These are phyloP conservation scores for Trichoderma atrobrunneum DNA, from an alignment of 2,329 filamentous ascomycete genomes.

Conservation along the genomic window DNA sequence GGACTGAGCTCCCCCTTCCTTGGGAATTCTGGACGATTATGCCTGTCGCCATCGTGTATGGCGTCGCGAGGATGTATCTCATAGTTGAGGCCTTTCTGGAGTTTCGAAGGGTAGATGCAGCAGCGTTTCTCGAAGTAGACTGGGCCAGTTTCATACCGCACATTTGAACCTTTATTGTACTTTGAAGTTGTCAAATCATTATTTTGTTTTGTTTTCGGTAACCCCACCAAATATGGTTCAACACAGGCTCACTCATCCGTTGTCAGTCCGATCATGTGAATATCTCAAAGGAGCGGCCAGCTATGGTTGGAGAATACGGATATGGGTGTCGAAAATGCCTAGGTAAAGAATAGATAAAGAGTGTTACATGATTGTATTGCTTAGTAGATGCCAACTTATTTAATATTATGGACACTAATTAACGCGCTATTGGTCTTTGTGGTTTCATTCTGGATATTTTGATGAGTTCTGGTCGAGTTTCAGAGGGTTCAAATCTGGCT, in stretches of 20 bases:
- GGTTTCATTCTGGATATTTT: not conserved
- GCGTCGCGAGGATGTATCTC: not conserved
- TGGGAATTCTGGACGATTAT: not conserved
- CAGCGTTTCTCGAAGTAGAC: not conserved
- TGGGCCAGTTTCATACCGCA: not conserved
- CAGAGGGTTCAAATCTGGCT: not conserved
- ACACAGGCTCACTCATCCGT: too few species aligned
- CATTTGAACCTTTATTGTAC: not conserved
- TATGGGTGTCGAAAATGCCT: too few species aligned
- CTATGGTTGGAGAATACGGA: too few species aligned
- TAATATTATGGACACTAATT: too few species aligned
- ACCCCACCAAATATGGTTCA: too few species aligned
- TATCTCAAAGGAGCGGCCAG: too few species aligned
- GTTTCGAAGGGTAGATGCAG: not conserved
- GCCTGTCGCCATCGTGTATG: not conserved
- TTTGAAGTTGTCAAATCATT: not conserved
- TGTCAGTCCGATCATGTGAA: too few species aligned
- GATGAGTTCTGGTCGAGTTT: not conserved
- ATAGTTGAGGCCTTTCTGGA: not conserved
- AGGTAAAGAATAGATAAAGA: too few species aligned
- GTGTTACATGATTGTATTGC: too few species aligned
- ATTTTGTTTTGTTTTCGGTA: too few species aligned
- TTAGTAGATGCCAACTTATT: too few species aligned
- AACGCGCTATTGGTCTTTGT: not conserved
- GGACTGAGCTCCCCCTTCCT: not conserved